Percentiles rank a stretch among this genome's conserved stretches.
Evolutionary conservation across 2,329 filamentous ascomycete species (phyloP).

Genomic region (Fusarium sp.): DNA sequence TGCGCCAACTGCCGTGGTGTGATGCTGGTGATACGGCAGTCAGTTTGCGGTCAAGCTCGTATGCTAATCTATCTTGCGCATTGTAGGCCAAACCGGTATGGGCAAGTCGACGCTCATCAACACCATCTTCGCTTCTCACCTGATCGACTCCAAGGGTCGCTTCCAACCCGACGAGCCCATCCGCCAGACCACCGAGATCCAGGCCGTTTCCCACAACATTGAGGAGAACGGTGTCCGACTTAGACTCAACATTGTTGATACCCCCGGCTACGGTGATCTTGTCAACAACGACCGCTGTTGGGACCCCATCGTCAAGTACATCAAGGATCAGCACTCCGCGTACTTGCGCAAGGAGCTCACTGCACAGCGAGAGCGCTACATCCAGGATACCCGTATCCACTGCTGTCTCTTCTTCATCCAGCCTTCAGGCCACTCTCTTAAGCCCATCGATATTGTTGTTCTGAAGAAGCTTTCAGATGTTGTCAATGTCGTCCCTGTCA

Average conservation of each 20-base stretch:
- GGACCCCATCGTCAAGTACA: constrained; percentile 99
- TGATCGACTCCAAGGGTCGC: constrained; percentile 98
- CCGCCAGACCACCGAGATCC: constrained; percentile 96
- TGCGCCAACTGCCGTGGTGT: constrained; percentile 27
- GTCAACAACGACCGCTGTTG: constrained; percentile 99
- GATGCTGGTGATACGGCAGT: constrained; percentile 23
- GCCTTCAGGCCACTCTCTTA: constrained; percentile 96
- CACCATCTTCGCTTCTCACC: constrained; percentile 99
- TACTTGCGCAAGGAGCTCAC: constrained; percentile 99
- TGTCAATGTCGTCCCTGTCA: constrained; percentile 98
- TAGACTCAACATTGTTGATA: constrained; percentile 98
- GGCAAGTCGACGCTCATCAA: constrained; percentile 99
- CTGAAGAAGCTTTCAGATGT: constrained; percentile 99
- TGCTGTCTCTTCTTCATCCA: constrained; percentile 99
- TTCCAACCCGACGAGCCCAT: constrained; percentile 92
- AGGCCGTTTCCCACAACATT: constrained; percentile 97
- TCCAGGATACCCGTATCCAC: constrained; percentile 98
- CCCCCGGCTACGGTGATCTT: constrained; percentile 96
- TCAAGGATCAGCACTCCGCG: constrained; percentile 99
- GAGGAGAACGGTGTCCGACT: constrained; percentile 99
- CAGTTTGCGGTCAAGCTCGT: constrained; percentile 7
- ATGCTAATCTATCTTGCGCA: constrained; percentile 31
- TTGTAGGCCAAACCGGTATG: constrained; percentile 91
- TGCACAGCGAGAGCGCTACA: constrained; percentile 98
- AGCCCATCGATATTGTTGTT: constrained; percentile 99